phyloP scores from a whole-genome alignment of 352 stramenopile genomes.

The Phytophthora lateralis region DNA sequence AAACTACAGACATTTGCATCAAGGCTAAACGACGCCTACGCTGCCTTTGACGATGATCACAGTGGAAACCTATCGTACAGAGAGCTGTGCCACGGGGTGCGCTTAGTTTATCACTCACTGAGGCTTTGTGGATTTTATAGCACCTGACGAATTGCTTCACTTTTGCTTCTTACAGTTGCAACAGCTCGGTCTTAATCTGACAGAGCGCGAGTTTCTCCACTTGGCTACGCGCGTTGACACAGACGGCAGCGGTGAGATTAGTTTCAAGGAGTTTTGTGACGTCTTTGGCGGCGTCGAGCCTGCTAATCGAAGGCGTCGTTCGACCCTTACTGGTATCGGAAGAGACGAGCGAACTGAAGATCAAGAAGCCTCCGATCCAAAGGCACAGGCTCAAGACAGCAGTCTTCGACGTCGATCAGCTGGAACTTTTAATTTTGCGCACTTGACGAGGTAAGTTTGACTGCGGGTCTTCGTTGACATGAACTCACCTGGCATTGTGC shows the following conservation, averaged over 20 bases:
- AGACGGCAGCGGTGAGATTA: constrained; percentile 58
- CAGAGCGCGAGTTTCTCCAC: constrained; percentile 52
- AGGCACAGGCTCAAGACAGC: constrained; percentile 4
- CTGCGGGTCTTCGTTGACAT: not conserved
- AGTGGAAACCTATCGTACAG: constrained; percentile 56
- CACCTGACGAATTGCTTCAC: not conserved
- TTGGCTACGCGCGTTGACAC: constrained; percentile 45
- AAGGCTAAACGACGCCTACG: constrained; percentile 55
- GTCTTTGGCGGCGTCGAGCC: constrained; percentile 29
- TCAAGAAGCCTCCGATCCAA: not conserved
- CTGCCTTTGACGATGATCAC: constrained; percentile 60
- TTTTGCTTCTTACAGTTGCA: constrained; percentile 38
- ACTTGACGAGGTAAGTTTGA: constrained; percentile 41
- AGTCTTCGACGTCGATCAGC: constrained; percentile 19
- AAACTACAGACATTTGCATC: constrained; percentile 51
- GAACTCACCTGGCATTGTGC: not conserved
- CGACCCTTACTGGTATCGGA: not conserved
- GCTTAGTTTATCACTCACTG: constrained; percentile 3
- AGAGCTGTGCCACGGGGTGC: constrained; percentile 54
- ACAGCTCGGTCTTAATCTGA: constrained; percentile 54
- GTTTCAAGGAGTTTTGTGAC: constrained; percentile 62
- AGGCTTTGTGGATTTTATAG: not conserved
- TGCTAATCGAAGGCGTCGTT: constrained; percentile 6
- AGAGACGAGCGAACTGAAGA: constrained; percentile 11
- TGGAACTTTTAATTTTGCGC: constrained; percentile 50